These are phyloP conservation scores for Leptomonas pyrrhocoris DNA, from an alignment of 208 protist genomes.

Conservation along the genomic window DNA sequence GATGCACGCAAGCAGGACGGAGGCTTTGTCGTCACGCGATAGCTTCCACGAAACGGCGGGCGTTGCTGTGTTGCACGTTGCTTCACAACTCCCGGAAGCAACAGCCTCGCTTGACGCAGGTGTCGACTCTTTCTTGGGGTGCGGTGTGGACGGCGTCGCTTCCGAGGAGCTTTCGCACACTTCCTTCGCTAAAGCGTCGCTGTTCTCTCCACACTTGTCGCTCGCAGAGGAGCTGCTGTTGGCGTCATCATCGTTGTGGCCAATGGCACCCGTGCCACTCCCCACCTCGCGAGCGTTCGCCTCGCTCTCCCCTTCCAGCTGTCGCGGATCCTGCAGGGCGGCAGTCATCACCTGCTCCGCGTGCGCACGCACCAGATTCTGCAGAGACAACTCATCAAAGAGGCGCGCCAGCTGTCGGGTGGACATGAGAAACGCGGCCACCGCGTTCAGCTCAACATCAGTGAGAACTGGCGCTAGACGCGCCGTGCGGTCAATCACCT, in stretches of 20 bases:
- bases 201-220: background rate
- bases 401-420: conserved; percentile 49
- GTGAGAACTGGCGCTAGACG: conserved; percentile 57
- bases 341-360: background rate
- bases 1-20: conserved; percentile 62
- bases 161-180: too few species aligned
- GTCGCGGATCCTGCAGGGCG: background rate
- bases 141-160: too few species aligned
- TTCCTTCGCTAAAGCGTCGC: background rate
- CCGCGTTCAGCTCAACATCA: conserved; percentile 43
- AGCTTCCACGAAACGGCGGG: background rate
- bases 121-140: background rate
- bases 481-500: conserved; percentile 68
- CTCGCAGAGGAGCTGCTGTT: background rate
- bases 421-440: conserved; percentile 59
- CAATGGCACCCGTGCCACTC: background rate
- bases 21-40: conserved; percentile 54
- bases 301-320: background rate
- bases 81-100: background rate
- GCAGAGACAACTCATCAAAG: conserved; percentile 62
- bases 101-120: background rate
- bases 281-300: background rate
- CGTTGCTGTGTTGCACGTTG: background rate
- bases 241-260: background rate
- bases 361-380: conserved; percentile 29